A percentile compares a stretch with the other conserved stretches of the same genome.
Evolutionary conservation across 306 rosid genomes (phyloP).

Genomic region (Dryas drummondii): DNA sequence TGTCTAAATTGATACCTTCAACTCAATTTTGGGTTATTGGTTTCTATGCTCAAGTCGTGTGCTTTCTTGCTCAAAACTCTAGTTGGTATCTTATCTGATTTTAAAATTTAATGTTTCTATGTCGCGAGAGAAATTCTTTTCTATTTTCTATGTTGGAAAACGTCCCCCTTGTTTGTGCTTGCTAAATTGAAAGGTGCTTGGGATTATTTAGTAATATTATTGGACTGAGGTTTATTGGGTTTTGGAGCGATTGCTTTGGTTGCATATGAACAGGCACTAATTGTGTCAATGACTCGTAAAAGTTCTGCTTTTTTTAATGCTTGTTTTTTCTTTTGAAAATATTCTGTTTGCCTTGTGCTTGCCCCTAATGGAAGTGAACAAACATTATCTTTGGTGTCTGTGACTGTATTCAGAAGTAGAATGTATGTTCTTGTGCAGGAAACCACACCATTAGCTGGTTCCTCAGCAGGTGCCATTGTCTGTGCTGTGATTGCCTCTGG

Average conservation of each 20-base stretch:
- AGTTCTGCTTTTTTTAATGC: background rate
- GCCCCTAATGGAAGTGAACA: background rate
- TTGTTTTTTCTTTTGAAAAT: too few relatives aligned
- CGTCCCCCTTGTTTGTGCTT: background rate
- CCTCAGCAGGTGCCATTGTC: constrained; percentile 95
- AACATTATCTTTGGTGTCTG: background rate
- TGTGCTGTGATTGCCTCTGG: constrained; percentile 95
- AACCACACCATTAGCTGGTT: constrained; percentile 94
- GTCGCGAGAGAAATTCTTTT: too few relatives aligned
- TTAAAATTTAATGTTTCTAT: background rate
- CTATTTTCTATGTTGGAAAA: background rate
- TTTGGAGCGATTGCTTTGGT: background rate
- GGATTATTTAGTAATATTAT: background rate
- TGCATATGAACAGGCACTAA: background rate
- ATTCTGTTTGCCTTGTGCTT: background rate
- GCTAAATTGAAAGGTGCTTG: background rate
- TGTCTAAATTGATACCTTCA: background rate
- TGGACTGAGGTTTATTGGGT: background rate
- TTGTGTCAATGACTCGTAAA: background rate
- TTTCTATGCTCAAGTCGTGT: background rate
- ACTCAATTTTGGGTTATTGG: constrained; percentile 1
- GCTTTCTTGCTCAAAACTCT: background rate
- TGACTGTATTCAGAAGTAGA: background rate
- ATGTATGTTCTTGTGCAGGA: constrained; percentile 51
- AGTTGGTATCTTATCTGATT: background rate